Conservation (phyloP, 192 early-diverging fungal genomes). For the Coemansia sp. region DNA sequence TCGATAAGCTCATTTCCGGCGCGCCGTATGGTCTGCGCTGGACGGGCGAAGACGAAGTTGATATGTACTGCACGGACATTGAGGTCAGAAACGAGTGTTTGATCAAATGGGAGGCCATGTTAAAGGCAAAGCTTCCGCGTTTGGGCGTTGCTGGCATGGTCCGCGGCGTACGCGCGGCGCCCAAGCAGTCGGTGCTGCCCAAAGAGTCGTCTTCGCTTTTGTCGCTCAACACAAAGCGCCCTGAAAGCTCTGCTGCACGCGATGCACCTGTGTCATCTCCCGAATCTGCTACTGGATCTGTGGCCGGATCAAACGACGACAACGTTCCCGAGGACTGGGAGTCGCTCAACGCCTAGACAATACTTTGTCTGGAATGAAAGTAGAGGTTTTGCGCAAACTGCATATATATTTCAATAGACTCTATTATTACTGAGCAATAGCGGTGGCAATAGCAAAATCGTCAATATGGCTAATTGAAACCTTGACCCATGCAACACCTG, state of each 20-base stretch:
- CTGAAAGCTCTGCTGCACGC: background rate
- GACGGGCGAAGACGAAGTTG: slow-evolving; percentile 36
- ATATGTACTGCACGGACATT: slow-evolving; percentile 34
- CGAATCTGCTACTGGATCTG: slow-evolving; percentile 1
- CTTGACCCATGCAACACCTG: slow-evolving; percentile 74
- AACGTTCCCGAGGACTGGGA: slow-evolving; percentile 48
- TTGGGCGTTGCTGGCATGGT: slow-evolving; percentile 38
- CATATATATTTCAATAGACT: background rate
- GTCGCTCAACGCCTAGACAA: slow-evolving; percentile 19
- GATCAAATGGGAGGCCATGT: slow-evolving; percentile 36
- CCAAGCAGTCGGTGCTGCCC: background rate
- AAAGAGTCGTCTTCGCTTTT: too few relatives aligned
- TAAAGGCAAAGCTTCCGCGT: slow-evolving; percentile 35
- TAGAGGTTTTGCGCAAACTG: too few relatives aligned
- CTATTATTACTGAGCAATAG: slow-evolving; percentile 53
- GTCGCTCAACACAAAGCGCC: too few relatives aligned
- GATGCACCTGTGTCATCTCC: background rate
- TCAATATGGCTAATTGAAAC: slow-evolving; percentile 94
- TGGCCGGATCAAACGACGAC: slow-evolving; percentile 8
- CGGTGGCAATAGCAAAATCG: slow-evolving; percentile 86
- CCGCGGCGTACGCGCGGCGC: slow-evolving; percentile 8
- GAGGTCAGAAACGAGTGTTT: slow-evolving; percentile 24
- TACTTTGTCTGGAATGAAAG: background rate
- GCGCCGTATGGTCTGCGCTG: slow-evolving; percentile 28
- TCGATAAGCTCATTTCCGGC: slow-evolving; percentile 20